Conservation (phyloP, 805 yeast species). For the Candida methanosorbosa region DNA sequence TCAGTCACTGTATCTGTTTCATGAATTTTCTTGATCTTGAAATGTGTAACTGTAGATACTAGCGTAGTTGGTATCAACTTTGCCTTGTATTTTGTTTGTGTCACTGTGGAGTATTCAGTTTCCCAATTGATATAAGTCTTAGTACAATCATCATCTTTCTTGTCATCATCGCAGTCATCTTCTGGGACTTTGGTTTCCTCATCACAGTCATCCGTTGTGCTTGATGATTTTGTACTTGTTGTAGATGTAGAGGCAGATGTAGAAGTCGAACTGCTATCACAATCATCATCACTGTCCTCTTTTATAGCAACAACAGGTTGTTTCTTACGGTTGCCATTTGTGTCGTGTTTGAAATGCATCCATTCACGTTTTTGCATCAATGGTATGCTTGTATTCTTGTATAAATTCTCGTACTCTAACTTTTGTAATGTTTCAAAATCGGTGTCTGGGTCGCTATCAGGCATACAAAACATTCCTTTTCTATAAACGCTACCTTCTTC, state of each 20-base stretch:
- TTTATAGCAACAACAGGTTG: too few species aligned
- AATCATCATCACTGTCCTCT: background rate
- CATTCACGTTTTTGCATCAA: too few species aligned
- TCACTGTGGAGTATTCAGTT: slow-evolving; percentile 1
- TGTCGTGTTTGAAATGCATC: background rate
- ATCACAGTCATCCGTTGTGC: background rate
- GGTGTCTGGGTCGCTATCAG: too few species aligned
- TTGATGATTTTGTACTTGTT: background rate
- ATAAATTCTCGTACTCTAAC: too few species aligned
- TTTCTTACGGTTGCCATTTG: too few species aligned
- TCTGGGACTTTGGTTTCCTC: background rate
- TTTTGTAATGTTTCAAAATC: too few species aligned
- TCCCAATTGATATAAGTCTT: background rate
- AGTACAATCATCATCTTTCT: background rate
- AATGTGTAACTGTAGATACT: background rate
- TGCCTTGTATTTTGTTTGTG: slow-evolving; percentile 7
- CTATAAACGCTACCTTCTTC: too few species aligned
- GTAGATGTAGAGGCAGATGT: too few species aligned
- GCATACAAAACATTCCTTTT: too few species aligned
- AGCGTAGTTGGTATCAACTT: background rate
- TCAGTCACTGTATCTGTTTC: slow-evolving; percentile 9
- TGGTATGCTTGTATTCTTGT: too few species aligned
- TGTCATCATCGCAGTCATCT: background rate
- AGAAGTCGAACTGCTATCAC: too few species aligned
- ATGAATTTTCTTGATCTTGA: background rate